Percentiles rank a stretch among this genome's conserved stretches.
phyloP scores from a whole-genome alignment of 2,329 filamentous ascomycete species.

The Akanthomyces muscarius region DNA sequence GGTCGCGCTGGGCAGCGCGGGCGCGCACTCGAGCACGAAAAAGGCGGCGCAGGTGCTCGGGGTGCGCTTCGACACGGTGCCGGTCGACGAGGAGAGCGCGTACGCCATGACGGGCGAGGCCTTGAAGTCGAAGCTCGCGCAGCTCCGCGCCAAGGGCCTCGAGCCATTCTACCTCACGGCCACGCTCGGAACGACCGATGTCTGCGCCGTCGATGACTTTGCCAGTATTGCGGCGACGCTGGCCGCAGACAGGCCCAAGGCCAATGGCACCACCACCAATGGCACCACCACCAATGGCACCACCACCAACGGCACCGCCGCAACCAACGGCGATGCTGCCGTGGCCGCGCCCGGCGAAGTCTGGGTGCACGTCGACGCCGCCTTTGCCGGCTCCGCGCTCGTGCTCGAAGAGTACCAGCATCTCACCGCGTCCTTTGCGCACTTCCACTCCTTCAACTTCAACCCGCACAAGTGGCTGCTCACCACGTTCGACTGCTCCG shows the following conservation, averaged over 20 bases:
- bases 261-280: neutral
- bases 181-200: constrained; percentile 81
- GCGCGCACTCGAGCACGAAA: constrained; percentile 78
- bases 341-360: constrained; percentile 45
- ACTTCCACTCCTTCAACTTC: constrained; percentile 85
- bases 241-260: constrained; percentile 21
- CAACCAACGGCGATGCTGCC: neutral
- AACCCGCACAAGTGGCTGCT: constrained; percentile 99
- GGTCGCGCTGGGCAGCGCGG: constrained; percentile 75
- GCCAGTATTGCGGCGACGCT: constrained; percentile 56
- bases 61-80: constrained; percentile 70
- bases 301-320: neutral
- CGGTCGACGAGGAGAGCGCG: constrained; percentile 57
- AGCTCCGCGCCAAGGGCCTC: constrained; percentile 64
- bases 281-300: neutral
- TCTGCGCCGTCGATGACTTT: constrained; percentile 84
- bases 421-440: constrained; percentile 55
- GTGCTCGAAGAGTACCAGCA: constrained; percentile 76
- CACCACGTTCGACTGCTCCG: constrained; percentile 84
- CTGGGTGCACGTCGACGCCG: constrained; percentile 93
- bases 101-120: constrained; percentile 66
- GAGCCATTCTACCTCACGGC: constrained; percentile 84
- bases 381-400: constrained; percentile 84
- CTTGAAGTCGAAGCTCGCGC: constrained; percentile 58
- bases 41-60: constrained; percentile 86